Percentiles rank a stretch among this genome's conserved stretches.
Evolutionary conservation across 495 filamentous ascomycete genomes (phyloP).

Genomic region (Staphylotrichum tortipilum): DNA sequence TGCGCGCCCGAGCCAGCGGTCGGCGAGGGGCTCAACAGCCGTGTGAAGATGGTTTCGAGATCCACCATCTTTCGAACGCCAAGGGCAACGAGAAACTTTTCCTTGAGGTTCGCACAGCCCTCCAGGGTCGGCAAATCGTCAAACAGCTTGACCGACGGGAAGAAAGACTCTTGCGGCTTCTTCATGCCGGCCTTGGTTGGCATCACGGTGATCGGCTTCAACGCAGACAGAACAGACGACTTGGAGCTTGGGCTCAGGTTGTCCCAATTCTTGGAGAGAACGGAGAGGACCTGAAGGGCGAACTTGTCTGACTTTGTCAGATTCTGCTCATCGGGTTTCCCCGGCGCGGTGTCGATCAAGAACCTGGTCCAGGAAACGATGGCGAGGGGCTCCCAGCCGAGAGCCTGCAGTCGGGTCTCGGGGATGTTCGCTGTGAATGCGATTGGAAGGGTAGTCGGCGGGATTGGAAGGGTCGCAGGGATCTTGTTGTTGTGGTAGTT

Average conservation of each 20-base stretch:
- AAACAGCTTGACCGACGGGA: conserved; percentile 85
- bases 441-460: conserved; percentile 75
- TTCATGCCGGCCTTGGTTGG: conserved; percentile 89
- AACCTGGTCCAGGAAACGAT: conserved; percentile 76
- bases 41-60: conserved; percentile 82
- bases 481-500: conserved; percentile 70
- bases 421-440: conserved; percentile 52
- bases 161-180: conserved; percentile 79
- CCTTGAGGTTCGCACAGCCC: conserved; percentile 69
- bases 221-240: conserved; percentile 49
- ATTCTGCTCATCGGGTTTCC: conserved; percentile 35
- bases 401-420: conserved; percentile 56
- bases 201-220: conserved; percentile 65
- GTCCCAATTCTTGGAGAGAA: conserved; percentile 87
- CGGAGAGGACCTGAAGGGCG: conserved; percentile 63
- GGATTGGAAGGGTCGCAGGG: conserved; percentile 71
- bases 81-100: conserved; percentile 73
- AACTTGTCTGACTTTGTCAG: conserved; percentile 66
- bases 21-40: conserved; percentile 54
- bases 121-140: conserved; percentile 79
- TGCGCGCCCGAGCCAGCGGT: conserved; percentile 29
- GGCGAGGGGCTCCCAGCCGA: conserved; percentile 77
- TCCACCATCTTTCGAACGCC: conserved; percentile 87
- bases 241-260: conserved; percentile 56
- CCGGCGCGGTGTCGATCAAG: conserved; percentile 53